A percentile compares a stretch with the other conserved stretches of the same genome.
These are phyloP conservation scores for Tetraselmis chui DNA, from an alignment of 139 green algal genomes.

Conservation along the genomic window DNA sequence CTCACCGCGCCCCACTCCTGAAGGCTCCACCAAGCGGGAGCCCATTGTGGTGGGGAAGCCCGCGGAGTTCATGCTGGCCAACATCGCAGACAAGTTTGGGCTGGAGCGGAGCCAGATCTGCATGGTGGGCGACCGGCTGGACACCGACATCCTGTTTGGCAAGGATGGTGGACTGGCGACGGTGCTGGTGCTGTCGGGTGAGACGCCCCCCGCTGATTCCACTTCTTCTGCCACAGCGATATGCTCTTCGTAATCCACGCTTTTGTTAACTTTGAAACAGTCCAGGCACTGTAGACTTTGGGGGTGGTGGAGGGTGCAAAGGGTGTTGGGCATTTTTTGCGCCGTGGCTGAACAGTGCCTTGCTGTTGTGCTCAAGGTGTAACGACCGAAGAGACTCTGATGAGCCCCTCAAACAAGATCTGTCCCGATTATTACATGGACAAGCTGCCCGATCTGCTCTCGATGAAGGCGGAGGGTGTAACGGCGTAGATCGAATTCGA, in stretches of 20 bases:
- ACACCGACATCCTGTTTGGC: constrained; percentile 98
- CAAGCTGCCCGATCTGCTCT: constrained; percentile 70
- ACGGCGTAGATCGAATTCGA: no score
- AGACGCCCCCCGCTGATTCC: not conserved
- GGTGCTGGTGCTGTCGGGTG: constrained; percentile 75
- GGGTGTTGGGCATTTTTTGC: not conserved
- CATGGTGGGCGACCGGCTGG: constrained; percentile 97
- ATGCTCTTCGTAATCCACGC: no score
- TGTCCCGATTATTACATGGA: constrained; percentile 80
- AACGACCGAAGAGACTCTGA: constrained; percentile 78
- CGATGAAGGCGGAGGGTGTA: not conserved
- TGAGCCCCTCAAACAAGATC: constrained; percentile 77
- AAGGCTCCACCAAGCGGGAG: constrained; percentile 83
- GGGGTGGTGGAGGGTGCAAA: not conserved
- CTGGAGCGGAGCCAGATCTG: constrained; percentile 84
- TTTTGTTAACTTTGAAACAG: no score
- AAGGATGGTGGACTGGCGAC: constrained; percentile 88
- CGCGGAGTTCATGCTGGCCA: constrained; percentile 91
- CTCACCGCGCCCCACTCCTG: no score
- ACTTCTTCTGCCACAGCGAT: not conserved
- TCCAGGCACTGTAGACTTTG: not conserved
- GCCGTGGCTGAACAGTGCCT: not conserved
- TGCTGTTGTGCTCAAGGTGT: constrained; percentile 56
- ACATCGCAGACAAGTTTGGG: constrained; percentile 74
- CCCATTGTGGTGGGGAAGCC: constrained; percentile 94